Evolutionary conservation across 106 monocot genomes (phyloP), one percentile per base, ranked within the genome.

Genomic region (Chionographis japonica): DNA sequence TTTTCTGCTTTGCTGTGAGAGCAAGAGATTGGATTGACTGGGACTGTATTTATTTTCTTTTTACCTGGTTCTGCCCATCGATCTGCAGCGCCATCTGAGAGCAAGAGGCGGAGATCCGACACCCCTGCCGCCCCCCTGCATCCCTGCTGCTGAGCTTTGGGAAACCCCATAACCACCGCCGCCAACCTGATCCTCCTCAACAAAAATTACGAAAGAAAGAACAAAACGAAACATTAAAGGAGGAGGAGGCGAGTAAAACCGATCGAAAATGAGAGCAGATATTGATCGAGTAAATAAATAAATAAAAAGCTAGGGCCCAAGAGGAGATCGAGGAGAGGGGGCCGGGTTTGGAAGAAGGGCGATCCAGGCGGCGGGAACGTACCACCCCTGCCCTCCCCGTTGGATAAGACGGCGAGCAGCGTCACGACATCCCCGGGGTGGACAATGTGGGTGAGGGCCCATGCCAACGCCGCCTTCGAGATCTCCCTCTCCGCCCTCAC

Each of bases 391-490:
- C 56, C 52, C 7, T 53, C 39, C 37, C 2, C 68, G 50, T 61
- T 17, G 53, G 77, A 50, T 41, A 80, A 51, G 54, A 85, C 80
- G 49, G 76, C 83, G 51, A 87, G 71, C 52, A 87, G 74, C 10
- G 77, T 77, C 66, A 87, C 73, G 58, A 68, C 60, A 50, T 87
- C 83, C 12, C 83, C 79, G 4, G 83, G 77, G 14, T 66, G 79
- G 66, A 87, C 83, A 16, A 87, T 51, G 62, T 83, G 87, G 17
- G 87, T 77, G 55, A 87, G 77, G 16, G 87, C 83, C 87, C 87
- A 87, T 8, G 61, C 76, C 49, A 87, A 74, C 3, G 83, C 79
- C 12, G 77, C 68, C 72, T 70, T 83, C 3, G 76, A 61, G 46
- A 87, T 76, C 59, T 87, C 87, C 71, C 54, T 73, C 67, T 75